These are phyloP conservation scores for Lepidium aucheri DNA, from an alignment of 345 rosid genomes.

Conservation along the genomic window DNA sequence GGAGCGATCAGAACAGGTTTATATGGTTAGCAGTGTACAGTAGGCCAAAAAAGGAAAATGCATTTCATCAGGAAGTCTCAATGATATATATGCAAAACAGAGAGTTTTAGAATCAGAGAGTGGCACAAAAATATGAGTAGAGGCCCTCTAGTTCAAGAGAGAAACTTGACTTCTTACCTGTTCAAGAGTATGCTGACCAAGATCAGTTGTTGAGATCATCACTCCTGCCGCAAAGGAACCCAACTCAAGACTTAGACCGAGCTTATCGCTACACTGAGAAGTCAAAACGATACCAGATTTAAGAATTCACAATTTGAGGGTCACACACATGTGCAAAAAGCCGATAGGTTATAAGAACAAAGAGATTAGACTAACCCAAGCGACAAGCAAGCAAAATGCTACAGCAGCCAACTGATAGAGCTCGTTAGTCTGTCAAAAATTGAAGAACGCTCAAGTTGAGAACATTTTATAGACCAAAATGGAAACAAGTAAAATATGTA, in stretches of 20 bases:
- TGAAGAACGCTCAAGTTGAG: constrained; percentile 15
- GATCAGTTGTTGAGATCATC: constrained; percentile 98
- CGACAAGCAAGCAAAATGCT: constrained; percentile 95
- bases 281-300: constrained; percentile 4
- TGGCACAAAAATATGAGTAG: constrained; percentile 1
- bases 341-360: constrained; percentile 19
- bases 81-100: neutral
- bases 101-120: neutral
- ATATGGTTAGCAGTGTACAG: neutral
- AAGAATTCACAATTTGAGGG: neutral
- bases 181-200: constrained; percentile 88
- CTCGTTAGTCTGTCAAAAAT: constrained; percentile 77
- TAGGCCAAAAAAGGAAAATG: neutral
- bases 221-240: constrained; percentile 99
- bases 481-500: neutral
- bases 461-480: neutral
- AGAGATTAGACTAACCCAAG: constrained; percentile 70
- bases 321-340: neutral
- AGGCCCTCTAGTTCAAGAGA: neutral
- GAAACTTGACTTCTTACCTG: constrained; percentile 46
- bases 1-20: neutral
- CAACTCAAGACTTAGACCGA: constrained; percentile 93
- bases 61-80: neutral
- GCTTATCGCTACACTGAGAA: constrained; percentile 93
- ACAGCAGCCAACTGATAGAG: constrained; percentile 96